Base-by-base conservation (phyloP, 805 yeast genomes). In the Ascoidea asiatica region DNA sequence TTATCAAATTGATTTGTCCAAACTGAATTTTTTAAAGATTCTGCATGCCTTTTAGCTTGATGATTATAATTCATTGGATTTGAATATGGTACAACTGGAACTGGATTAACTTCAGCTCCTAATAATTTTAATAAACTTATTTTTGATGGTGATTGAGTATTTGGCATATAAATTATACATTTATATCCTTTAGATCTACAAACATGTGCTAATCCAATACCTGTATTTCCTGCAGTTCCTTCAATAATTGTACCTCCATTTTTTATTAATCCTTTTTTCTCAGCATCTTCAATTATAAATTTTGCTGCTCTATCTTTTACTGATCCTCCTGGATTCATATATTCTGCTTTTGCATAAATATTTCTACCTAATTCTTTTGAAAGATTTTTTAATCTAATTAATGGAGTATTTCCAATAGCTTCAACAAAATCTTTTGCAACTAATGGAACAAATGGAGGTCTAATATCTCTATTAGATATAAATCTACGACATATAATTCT, bases 181-280 rank as follows among this genome's bases (percentile, higher is more conserved):
- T 81, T 75, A 68, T 87, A 87, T 23, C 95, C 95, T 53, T 80
- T 75, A 41, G 89, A 73, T 35, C 95, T 69, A 58, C 94, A 84
- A 40, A 80, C 76, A 52, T 76, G 81, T 5, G 95, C 95, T 45
- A 87, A 65, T 1, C 95, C 95, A 52, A 87, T 87, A 17, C 95
- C 96, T n/a, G 96, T 87, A 64, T 87, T 87, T 29, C 96, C 96
- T 3, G 96, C 96, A 11, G 95, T 86, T 5, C 95, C 95, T 62
- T 87, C 96, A 17, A 87, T 89, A 23, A 87, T 75, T 2, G 95
- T 87, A 33, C 92, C 95, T 6, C 94, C 92, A 4, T 87, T 75
- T 46, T 64, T 58, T 46, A 87, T 66, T 45, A 71, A 62, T 2
- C 87, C 87, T 48, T 67, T 67, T 35, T 60, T 57, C 57, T 87